A percentile compares a stretch with the other conserved stretches of the same genome.
These are phyloP conservation scores for Neurospora africana DNA, from an alignment of 495 filamentous ascomycete species.

Conservation along the genomic window DNA sequence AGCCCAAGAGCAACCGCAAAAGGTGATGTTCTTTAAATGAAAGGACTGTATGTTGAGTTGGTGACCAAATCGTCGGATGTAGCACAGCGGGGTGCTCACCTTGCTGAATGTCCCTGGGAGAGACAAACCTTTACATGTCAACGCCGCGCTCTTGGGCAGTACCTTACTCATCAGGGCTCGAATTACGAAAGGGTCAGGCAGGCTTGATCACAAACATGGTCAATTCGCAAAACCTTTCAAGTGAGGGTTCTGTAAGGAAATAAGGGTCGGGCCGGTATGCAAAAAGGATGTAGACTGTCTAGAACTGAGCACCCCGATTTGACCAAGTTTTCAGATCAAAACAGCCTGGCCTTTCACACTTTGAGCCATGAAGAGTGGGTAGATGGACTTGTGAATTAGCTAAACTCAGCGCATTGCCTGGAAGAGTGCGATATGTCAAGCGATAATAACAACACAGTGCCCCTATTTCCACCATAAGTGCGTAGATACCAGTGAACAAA, in stretches of 20 bases:
- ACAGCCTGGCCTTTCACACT: background rate
- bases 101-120: background rate
- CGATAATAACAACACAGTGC: background rate
- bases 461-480: background rate
- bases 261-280: background rate
- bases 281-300: background rate
- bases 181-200: background rate
- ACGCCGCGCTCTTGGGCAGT: background rate
- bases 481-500: background rate
- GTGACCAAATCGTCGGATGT: background rate
- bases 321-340: background rate
- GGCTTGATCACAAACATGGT: background rate
- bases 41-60: background rate
- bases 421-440: background rate
- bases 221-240: background rate
- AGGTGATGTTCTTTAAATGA: background rate
- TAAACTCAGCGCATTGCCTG: background rate
- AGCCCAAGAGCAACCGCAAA: background rate
- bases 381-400: background rate
- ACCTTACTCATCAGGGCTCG: background rate
- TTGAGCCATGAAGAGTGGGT: background rate
- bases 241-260: background rate
- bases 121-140: background rate
- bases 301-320: background rate
- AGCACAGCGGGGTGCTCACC: background rate